Base-by-base conservation (phyloP, 2,329 filamentous ascomycete species). In the Clonostachys solani region DNA sequence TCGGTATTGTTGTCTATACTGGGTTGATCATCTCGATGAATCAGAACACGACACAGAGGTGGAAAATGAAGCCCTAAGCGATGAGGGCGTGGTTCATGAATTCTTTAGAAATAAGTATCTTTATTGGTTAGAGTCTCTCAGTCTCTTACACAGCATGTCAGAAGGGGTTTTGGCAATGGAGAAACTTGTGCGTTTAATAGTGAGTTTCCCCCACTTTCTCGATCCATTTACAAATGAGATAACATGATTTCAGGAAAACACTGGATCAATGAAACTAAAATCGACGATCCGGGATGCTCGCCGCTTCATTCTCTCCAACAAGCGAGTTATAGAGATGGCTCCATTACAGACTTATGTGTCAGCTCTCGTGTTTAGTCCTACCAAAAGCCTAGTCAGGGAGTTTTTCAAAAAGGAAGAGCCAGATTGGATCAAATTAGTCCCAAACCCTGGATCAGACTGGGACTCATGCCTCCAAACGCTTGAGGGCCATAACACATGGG, bases 61-160 rank as follows among this genome's bases (percentile, higher is more conserved):
- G 3, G n/a, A 60, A 15, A 67, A 74, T 40, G 46, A 50, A 3
- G 54, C 12, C 7, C 46, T 68, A 4, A 15, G 53, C 1, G 50
- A 13, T 0, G 59, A 56, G 0, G 61, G 60, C 49, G 45, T 78
- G 6, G 49, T 75, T 12, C 55, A 78, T 40, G 71, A 77, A 54
- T 40, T 23, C 38, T 19, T 38, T 18, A 34, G 58, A 64, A 47
- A 54, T 13, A 60, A 67, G 15, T 60, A 62, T 42, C 59, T 75
- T 2, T 60, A 73, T 46, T 75, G 68, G 71, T 54, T 76, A 3
- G 70, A 75, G 47, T 62, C 66, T 33, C 58, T 74, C 3, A 65
- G 66, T 43, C 58, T 71, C 5, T 49, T 67, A n/a, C 42, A 46
- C 10, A 50, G 52, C 36, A 50, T 62, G 7, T 50, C 52, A 6